Base-by-base conservation (phyloP, 129 eudicot genomes). In the Flaveria linearis region DNA sequence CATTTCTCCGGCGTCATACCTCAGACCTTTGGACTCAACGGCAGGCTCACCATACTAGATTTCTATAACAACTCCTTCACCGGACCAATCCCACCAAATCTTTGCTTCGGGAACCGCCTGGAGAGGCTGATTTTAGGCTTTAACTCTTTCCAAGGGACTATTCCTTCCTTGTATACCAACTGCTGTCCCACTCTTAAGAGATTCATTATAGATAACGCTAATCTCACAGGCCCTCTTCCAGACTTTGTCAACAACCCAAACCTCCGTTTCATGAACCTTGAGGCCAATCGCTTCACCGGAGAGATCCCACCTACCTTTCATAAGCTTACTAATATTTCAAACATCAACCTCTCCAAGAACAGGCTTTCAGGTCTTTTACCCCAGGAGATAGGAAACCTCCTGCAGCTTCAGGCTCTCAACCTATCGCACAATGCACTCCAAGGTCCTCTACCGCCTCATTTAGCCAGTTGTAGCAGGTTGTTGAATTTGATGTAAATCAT, bases 21-120 rank as follows among this genome's bases (percentile, higher is more conserved):
- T 76, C 91, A 81, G 23, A 79, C 68, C 16, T 67, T 93, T 73
- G 98, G 98, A 30, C 74, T 90, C 43, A 90, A 93, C 72, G 72
- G 85, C 62, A 88, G 84, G 69, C 79, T 93, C 72, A 77, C 74
- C 50, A 18, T 30, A 33, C 61, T 93, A 26, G 98, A 93, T 43
- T 79, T 93, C 86, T 82, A 86, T 4, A 71, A 82, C 42, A 93
- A 93, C 81, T 73, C 74, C 33, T 93, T 93, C 82, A 76, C 81
- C 0, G 98, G 98, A 9, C 83, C 80, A 33, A 85, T 93, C 72
- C 98, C 98, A 6, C 95, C 96, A 33, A 74, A 87, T 75, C 87
- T 93, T 58, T 93, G 98, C 82, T 86, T 66, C 16, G 46, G 84
- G 20, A 87, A 88, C 79, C 77, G 84, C 22, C 77, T 93, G 26